phyloP scores from a whole-genome alignment of 2,329 filamentous ascomycete species.

The Aspergillus vadensis region DNA sequence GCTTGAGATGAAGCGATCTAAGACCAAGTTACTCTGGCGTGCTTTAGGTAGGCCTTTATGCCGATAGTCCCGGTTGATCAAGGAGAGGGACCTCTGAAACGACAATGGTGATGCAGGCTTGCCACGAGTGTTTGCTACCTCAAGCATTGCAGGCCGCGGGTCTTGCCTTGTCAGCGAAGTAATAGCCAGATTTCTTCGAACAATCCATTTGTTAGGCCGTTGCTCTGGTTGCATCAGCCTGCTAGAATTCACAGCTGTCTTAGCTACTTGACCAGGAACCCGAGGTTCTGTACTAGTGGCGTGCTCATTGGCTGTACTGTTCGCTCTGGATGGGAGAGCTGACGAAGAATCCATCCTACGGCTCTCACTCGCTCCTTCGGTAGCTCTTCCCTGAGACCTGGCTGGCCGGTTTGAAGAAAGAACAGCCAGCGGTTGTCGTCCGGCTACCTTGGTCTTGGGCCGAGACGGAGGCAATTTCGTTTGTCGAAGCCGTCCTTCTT shows the following conservation, averaged over 20 bases:
- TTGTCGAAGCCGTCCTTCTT: conserved; percentile 45
- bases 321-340: conserved; percentile 3
- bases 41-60: conserved; percentile 19
- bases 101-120: conserved; percentile 21
- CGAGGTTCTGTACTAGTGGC: neutral
- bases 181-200: conserved; percentile 37
- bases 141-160: conserved; percentile 39
- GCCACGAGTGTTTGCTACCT: conserved; percentile 25
- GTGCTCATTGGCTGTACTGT: conserved; percentile 9
- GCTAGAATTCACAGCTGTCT: neutral
- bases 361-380: neutral
- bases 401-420: conserved; percentile 20
- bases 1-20: conserved; percentile 41
- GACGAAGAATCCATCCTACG: neutral
- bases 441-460: conserved; percentile 19
- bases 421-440: conserved; percentile 27
- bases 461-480: conserved; percentile 20
- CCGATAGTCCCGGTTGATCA: conserved; percentile 35
- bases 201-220: conserved; percentile 35
- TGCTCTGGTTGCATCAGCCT: conserved; percentile 19
- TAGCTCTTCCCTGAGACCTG: conserved; percentile 7
- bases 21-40: conserved; percentile 30
- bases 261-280: conserved; percentile 3
- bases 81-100: conserved; percentile 37
- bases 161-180: conserved; percentile 39